Base-by-base conservation (phyloP, 306 rosid species). In the Neltuma alba region DNA sequence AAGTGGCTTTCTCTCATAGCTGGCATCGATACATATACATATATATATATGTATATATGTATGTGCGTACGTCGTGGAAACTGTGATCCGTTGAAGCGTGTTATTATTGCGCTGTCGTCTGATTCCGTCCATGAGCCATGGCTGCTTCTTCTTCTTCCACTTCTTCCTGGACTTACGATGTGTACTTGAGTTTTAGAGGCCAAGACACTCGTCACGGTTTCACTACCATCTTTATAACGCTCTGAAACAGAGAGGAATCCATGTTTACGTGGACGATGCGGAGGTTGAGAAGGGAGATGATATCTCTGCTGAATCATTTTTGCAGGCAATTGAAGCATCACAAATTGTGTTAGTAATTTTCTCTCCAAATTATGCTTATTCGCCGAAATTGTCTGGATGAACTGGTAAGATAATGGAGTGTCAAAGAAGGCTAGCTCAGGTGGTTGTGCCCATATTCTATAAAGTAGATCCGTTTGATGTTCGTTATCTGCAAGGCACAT, bases 311-410 rank as follows among this genome's bases (percentile, higher is more conserved):
- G n/a, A n/a, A n/a, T 70, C 30, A 20, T 4, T 83, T 0, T 0
- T 3, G 10, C n/a, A 34, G 34, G 58, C 80, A 9, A 78, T 83
- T 9, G 21, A 38, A 36, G 72, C 54, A 0, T 83, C 86, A 8
- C 47, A 0, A 2, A 37, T 83, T 9, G 38, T 73, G 0, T 5
- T 83, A 1, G 33, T 83, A 74, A 78, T 6, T 2, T n/a, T n/a
- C n/a, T n/a, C n/a, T n/a, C n/a, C n/a, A n/a, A n/a, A n/a, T n/a
- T n/a, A n/a, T n/a, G n/a, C 68, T 7, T 3, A 0, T 1, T 83
- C 86, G n/a, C 0, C 7, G 37, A 2, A 78, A 80, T 80, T 83
- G 86, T 45, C 62, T 78, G 2, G 8, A 21, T 27, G 74, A 72
- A 8, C 81, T 75, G 10, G 64, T 1, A 1, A 61, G 7, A 69